phyloP scores from a whole-genome alignment of 2,329 filamentous ascomycete genomes.

The Pyrenochaeta sp. region DNA sequence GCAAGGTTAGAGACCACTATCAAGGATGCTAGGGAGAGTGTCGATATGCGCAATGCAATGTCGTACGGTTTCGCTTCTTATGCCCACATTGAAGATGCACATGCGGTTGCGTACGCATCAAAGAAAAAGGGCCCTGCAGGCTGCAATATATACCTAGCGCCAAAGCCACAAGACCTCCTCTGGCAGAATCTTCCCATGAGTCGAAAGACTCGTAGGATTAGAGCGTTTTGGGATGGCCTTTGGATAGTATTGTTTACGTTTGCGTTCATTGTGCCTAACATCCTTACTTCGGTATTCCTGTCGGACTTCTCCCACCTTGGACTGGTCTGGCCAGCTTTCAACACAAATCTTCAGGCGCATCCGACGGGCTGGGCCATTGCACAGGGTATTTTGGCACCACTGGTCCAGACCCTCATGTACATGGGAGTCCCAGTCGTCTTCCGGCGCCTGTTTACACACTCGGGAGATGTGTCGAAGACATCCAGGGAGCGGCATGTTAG shows the following conservation, averaged over 20 bases:
- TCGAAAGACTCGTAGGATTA: conserved; percentile 72
- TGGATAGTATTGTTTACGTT: conserved; percentile 85
- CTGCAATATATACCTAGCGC: conserved; percentile 79
- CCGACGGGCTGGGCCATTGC: conserved; percentile 81
- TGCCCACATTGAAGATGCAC: conserved; percentile 84
- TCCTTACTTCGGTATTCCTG: conserved; percentile 91
- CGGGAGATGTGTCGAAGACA: conserved; percentile 91
- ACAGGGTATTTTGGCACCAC: conserved; percentile 89
- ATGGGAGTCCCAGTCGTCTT: conserved; percentile 88
- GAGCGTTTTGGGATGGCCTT: conserved; percentile 79
- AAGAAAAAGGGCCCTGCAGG: conserved; percentile 82
- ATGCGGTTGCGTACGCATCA: conserved; percentile 79
- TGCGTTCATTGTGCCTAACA: conserved; percentile 88
- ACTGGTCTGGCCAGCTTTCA: conserved; percentile 80
- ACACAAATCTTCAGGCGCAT: conserved; percentile 68
- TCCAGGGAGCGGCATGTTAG: conserved; percentile 82
- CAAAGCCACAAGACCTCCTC: conserved; percentile 88
- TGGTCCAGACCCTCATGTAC: conserved; percentile 85
- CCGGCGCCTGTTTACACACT: conserved; percentile 80
- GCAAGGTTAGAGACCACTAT: conserved; percentile 82
- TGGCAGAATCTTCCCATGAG: conserved; percentile 90
- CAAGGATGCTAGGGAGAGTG: conserved; percentile 78
- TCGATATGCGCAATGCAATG: conserved; percentile 90
- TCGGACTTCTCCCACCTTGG: conserved; percentile 85
- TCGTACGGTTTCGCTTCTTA: conserved; percentile 95